Percentiles rank a stretch among this genome's conserved stretches.
These are phyloP conservation scores for Rutstroemia sp. DNA, from an alignment of 2,329 filamentous ascomycete species.

Conservation along the genomic window DNA sequence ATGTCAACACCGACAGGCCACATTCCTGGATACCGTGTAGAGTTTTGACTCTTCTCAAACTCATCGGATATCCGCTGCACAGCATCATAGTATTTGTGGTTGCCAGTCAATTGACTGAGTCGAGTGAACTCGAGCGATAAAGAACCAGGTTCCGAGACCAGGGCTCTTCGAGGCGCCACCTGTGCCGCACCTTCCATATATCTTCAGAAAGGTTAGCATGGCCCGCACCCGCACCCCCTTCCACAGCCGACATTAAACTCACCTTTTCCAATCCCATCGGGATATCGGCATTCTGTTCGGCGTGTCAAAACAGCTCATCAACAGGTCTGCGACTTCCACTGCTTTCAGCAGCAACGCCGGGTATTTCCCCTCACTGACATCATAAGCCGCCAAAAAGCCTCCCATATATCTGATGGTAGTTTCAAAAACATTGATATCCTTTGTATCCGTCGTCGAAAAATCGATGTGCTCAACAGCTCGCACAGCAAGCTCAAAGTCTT, in stretches of 20 bases:
- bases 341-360: conserved; percentile 60
- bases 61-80: conserved; percentile 50
- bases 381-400: conserved; percentile 78
- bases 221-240: background rate
- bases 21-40: conserved; percentile 53
- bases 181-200: conserved; percentile 44
- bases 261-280: conserved; percentile 38
- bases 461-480: conserved; percentile 65
- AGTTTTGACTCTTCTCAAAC: conserved; percentile 47
- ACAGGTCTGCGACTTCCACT: conserved; percentile 60
- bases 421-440: conserved; percentile 59
- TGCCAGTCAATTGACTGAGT: conserved; percentile 53
- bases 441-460: conserved; percentile 56
- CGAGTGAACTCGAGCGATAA: conserved; percentile 56
- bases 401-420: conserved; percentile 88
- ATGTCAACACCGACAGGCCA: conserved; percentile 51
- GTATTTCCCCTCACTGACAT: conserved; percentile 68
- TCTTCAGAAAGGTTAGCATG: conserved; percentile 5
- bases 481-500: conserved; percentile 74
- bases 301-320: conserved; percentile 72
- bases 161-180: conserved; percentile 45
- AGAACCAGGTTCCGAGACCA: conserved; percentile 55
- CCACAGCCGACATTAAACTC: conserved; percentile 31
- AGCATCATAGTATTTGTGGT: conserved; percentile 56
- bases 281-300: conserved; percentile 82